Percentiles rank a stretch among this genome's conserved stretches.
These are phyloP conservation scores for Salix viminalis DNA, from an alignment of 345 rosid species.

Conservation along the genomic window DNA sequence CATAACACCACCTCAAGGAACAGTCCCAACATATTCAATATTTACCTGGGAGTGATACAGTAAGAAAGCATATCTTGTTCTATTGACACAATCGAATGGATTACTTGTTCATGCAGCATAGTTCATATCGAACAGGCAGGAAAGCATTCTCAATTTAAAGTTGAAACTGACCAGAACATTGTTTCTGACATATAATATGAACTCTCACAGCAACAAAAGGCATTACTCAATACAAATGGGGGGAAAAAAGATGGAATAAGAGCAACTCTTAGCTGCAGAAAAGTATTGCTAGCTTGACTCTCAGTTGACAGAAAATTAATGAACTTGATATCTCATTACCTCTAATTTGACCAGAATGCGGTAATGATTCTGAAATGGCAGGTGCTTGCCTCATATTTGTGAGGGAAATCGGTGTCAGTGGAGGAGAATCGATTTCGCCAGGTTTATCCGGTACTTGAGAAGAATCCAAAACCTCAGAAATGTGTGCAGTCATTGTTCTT, in stretches of 20 bases:
- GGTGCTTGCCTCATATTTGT: constrained; percentile 35
- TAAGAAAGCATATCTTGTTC: background rate
- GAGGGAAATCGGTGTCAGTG: constrained; percentile 68
- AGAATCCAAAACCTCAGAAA: constrained; percentile 40
- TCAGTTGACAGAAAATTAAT: background rate
- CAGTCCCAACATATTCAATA: background rate
- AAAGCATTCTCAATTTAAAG: background rate
- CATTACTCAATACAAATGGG: background rate
- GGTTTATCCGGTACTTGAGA: constrained; percentile 33
- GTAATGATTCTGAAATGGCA: constrained; percentile 31
- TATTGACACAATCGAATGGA: background rate
- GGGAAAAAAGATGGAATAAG: background rate
- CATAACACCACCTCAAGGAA: background rate
- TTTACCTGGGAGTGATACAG: background rate
- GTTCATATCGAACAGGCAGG: background rate
- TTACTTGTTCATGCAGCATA: background rate
- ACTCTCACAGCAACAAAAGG: background rate
- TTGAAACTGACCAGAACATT: background rate
- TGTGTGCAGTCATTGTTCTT: constrained; percentile 52
- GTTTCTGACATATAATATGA: background rate
- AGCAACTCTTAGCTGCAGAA: background rate
- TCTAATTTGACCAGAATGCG: constrained; percentile 61
- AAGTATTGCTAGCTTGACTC: background rate
- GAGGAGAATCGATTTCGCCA: constrained; percentile 61
- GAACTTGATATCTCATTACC: constrained; percentile 40